Evolutionary conservation across 768 basidiomycete species (phyloP).

Genomic region (Trametes cubensis): DNA sequence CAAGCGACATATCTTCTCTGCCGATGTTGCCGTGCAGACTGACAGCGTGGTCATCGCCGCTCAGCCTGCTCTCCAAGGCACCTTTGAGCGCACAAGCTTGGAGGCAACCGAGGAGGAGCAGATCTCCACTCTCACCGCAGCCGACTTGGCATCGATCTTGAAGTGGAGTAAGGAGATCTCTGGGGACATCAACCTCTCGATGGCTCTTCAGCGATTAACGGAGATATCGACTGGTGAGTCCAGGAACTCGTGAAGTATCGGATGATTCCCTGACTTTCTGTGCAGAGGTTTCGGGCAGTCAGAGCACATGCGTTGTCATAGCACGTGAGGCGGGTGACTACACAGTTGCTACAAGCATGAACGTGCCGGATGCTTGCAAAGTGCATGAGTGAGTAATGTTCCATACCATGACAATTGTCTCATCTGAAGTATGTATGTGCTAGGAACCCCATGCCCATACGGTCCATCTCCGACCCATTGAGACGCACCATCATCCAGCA

Average conservation of each 20-base stretch:
- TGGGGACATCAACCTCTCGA: slow-evolving; percentile 67
- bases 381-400: slow-evolving; percentile 60
- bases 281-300: slow-evolving; percentile 65
- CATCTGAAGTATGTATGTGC: background rate
- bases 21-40: slow-evolving; percentile 69
- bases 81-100: slow-evolving; percentile 37
- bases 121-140: slow-evolving; percentile 54
- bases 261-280: background rate
- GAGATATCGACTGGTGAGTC: slow-evolving; percentile 65
- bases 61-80: slow-evolving; percentile 32
- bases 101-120: slow-evolving; percentile 55
- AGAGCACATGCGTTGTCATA: slow-evolving; percentile 69
- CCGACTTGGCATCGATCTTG: slow-evolving; percentile 67
- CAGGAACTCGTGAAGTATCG: background rate
- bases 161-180: slow-evolving; percentile 79
- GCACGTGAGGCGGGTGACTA: slow-evolving; percentile 73
- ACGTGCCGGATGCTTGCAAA: slow-evolving; percentile 59
- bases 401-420: background rate
- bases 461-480: slow-evolving; percentile 60
- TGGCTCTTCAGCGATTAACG: slow-evolving; percentile 67
- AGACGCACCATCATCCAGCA: slow-evolving; percentile 70
- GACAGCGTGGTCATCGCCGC: slow-evolving; percentile 39
- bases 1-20: slow-evolving; percentile 58
- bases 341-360: slow-evolving; percentile 68
- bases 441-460: slow-evolving; percentile 63